Conservation (phyloP, 352 stramenopile genomes). For the Phytopythium helicoides region DNA sequence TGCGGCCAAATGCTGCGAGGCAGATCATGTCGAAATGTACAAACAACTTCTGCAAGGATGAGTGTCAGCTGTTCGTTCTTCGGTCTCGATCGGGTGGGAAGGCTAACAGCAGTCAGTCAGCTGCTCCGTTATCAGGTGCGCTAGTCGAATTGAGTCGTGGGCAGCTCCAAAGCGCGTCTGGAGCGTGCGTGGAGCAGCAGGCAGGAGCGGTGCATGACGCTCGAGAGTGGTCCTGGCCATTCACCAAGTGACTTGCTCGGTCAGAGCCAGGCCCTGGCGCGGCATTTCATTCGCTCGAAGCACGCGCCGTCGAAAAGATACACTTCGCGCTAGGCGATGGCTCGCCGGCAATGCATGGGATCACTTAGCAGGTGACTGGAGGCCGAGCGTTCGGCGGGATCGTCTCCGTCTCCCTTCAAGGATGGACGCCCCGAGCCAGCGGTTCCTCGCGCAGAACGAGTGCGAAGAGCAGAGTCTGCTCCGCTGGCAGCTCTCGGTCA, state of each 20-base stretch:
- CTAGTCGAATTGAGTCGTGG: no score
- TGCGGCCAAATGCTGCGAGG: neutral
- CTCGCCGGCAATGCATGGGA: neutral
- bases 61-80: neutral
- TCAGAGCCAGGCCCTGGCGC: neutral
- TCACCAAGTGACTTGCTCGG: constrained; percentile 2
- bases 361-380: neutral
- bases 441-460: neutral
- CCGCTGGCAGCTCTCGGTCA: neutral
- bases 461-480: constrained; percentile 1
- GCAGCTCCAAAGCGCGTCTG: no score
- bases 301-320: constrained; percentile 3
- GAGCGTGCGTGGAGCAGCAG: no score
- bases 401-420: no score
- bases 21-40: neutral
- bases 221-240: neutral
- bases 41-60: neutral
- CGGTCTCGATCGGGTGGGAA: neutral
- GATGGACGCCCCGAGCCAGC: neutral
- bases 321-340: neutral
- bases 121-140: constrained; percentile 3
- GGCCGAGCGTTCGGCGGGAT: no score
- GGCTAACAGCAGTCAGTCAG: constrained; percentile 5
- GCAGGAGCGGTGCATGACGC: neutral
- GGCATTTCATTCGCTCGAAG: constrained; percentile 4